Evolutionary conservation across 257 asterid genomes (phyloP).

Genomic region (Primulina eburnea): DNA sequence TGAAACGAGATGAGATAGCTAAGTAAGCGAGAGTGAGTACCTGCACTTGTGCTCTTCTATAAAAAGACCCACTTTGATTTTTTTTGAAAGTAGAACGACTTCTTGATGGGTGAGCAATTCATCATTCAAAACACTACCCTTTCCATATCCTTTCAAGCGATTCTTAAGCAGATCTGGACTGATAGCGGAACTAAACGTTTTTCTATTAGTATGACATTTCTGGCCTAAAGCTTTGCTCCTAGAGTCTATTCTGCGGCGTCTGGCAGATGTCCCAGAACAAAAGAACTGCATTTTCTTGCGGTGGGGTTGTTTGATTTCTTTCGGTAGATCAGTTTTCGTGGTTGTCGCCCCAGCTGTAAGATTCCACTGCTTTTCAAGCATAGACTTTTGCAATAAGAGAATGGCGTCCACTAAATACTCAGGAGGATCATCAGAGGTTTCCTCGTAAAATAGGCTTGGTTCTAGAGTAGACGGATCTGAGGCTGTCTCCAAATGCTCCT

Average conservation of each 20-base stretch:
- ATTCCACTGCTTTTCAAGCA: conserved; percentile 94
- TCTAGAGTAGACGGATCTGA: conserved; percentile 36
- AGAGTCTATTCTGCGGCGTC: conserved; percentile 61
- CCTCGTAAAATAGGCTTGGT: conserved; percentile 30
- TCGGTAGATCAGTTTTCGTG: conserved; percentile 6
- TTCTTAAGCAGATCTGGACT: conserved; percentile 56
- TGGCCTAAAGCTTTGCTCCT: conserved; percentile 33
- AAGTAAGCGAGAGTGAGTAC: conserved; percentile 25
- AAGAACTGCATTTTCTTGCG: conserved; percentile 40
- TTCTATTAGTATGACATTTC: conserved; percentile 27
- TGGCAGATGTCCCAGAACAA: conserved; percentile 71
- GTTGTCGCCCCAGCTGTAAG: conserved; percentile 40
- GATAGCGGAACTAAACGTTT: conserved; percentile 40
- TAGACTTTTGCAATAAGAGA: conserved; percentile 79
- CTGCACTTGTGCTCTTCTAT: conserved; percentile 72
- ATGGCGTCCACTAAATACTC: conserved; percentile 58
- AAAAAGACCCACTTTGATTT: conserved; percentile 60
- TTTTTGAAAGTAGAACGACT: conserved; percentile 74
- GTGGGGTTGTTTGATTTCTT: conserved; percentile 18
- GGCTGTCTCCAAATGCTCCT: conserved; percentile 43
- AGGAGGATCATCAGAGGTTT: conserved; percentile 22
- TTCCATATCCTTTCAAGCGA: conserved; percentile 65
- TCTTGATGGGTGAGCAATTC: conserved; percentile 75
- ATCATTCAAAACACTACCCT: conserved; percentile 58
- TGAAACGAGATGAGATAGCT: not conserved